Base-by-base conservation (phyloP, 805 yeast species). In the Starmerella powellii region DNA sequence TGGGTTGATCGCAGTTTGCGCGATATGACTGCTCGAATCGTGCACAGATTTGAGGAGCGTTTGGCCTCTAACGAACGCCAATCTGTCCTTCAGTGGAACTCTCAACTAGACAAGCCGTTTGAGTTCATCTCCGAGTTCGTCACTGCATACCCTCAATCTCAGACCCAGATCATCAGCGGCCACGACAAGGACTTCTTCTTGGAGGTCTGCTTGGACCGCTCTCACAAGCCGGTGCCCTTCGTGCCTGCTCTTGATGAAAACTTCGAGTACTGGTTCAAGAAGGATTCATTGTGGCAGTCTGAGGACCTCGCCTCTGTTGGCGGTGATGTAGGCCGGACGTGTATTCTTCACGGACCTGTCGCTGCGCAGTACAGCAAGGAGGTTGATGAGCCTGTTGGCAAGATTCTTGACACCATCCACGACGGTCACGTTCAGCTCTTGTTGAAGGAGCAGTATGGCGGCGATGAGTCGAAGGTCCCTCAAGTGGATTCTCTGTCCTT, bases 261-360 rank as follows among this genome's bases (percentile, higher is more conserved):
- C 69, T 85, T 91, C 57, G 96, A 91, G 65, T 78, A 80, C 60
- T 91, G 82, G 74, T 91, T 91, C 76, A 91, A 91, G 77, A 91
- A 91, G 70, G 99, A 91, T 65, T 88, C 97, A 24, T 72, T 91
- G 63, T 91, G 98, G 98, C 99, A 91, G 73, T 82, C 95, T 19
- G 97, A 91, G 71, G 88, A 84, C 62, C 74, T 91, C 60, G 96
- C 86, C 62, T 83, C 96, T 46, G 97, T 91, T 60, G 97, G 73
- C 53, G 85, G 81, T 57, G 99, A 91, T 62, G 97, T 91, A 49
- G 87, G 87, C 65, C 81, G 98, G 73, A 88, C 96, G n/a, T 93
- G 98, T 81, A 86, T 91, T 54, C 73, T 91, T 58, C 95, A 86
- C 57, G 97, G 98, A 56, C 99, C 99, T 40, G 97, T 91, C 53